Conservation (phyloP, 495 filamentous ascomycete genomes). For the Penicillium alfredii region DNA sequence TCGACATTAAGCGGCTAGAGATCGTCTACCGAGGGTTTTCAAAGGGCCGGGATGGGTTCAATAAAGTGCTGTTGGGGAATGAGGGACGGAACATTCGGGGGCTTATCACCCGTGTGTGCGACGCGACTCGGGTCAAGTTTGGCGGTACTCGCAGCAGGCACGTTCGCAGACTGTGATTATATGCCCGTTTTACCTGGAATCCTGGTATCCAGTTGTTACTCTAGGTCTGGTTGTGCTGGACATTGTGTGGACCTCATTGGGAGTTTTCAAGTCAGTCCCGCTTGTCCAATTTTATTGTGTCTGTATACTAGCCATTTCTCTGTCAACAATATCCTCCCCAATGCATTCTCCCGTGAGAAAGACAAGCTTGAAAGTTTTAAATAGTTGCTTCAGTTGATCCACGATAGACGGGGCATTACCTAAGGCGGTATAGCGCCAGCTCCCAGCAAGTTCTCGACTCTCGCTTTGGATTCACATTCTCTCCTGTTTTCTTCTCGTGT, state of each 20-base stretch:
- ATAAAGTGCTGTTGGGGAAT: constrained; percentile 77
- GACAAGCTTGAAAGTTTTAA: too few species aligned
- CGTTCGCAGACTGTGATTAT: constrained; percentile 72
- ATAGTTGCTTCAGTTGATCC: too few species aligned
- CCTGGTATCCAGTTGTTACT: too few species aligned
- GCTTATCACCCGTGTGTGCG: constrained; percentile 68
- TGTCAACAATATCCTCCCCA: too few species aligned
- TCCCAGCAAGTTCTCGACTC: constrained; percentile 28
- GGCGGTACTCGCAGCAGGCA: constrained; percentile 83
- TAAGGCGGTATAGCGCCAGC: constrained; percentile 25
- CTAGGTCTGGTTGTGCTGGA: too few species aligned
- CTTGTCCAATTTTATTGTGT: constrained; percentile 6
- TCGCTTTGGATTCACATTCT: constrained; percentile 15
- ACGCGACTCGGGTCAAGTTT: constrained; percentile 86
- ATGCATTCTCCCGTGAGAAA: too few species aligned
- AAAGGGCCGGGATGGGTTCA: constrained; percentile 75
- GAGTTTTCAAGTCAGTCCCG: too few species aligned
- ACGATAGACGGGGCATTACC: too few species aligned
- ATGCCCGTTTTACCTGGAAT: background rate
- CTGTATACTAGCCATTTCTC: constrained; percentile 23
- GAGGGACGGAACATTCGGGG: constrained; percentile 70
- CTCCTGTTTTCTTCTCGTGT: constrained; percentile 6
- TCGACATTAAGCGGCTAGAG: constrained; percentile 55
- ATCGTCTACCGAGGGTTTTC: constrained; percentile 80
- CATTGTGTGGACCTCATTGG: too few species aligned